phyloP scores from a whole-genome alignment of 345 rosid species.

The Iberis pinnata region DNA sequence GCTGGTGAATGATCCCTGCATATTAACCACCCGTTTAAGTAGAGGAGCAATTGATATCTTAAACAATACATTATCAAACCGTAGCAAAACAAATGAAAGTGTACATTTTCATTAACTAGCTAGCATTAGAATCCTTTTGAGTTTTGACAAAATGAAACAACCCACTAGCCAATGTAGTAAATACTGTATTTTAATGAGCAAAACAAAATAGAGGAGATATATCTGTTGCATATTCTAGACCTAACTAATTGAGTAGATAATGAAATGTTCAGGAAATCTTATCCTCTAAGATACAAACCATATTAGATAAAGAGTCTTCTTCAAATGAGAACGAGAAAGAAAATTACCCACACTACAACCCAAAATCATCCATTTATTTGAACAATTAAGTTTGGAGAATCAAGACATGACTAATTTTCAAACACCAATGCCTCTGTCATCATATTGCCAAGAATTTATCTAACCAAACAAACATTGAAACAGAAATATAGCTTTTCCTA shows the following conservation, averaged over 20 bases:
- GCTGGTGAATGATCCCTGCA: slow-evolving; percentile 83
- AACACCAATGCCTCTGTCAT: neutral
- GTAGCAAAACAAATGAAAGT: slow-evolving; percentile 3
- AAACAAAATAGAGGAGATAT: neutral
- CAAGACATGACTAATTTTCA: neutral
- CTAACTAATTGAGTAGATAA: neutral
- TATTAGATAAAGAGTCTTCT: neutral
- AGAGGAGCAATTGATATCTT: neutral
- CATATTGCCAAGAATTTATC: neutral
- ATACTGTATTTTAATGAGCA: neutral
- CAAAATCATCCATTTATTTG: slow-evolving; percentile 4
- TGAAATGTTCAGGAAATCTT: neutral
- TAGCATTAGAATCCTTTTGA: neutral
- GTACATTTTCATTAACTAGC: neutral
- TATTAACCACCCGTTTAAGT: neutral
- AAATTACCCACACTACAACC: neutral
- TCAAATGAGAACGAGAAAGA: neutral
- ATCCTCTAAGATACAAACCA: neutral
- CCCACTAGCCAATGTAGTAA: too few species aligned
- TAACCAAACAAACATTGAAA: neutral
- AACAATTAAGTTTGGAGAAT: neutral
- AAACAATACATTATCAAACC: neutral
- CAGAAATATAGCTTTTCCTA: neutral
- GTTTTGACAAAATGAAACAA: neutral
- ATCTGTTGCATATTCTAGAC: neutral